Conservation (phyloP, 768 basidiomycete species). For the Termitomyces sp. region DNA sequence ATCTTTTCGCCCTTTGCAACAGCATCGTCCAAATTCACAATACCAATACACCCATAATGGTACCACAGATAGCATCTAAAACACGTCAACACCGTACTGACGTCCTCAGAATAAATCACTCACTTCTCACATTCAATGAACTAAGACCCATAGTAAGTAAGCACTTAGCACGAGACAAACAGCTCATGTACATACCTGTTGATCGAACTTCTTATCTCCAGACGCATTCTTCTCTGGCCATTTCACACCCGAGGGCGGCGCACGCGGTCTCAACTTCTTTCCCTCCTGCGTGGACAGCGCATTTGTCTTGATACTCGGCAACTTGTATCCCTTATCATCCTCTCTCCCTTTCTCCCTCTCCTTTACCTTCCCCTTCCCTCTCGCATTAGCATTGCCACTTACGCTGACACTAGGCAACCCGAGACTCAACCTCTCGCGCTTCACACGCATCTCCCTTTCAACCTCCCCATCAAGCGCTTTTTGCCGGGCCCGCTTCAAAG, state of each 20-base stretch:
- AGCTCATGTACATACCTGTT: slow-evolving; percentile 19
- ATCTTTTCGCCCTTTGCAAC: slow-evolving; percentile 23
- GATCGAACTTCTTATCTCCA: slow-evolving; percentile 21
- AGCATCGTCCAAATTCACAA: slow-evolving; percentile 26
- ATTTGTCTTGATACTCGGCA: slow-evolving; percentile 9
- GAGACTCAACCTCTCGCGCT: neutral
- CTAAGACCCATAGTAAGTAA: slow-evolving; percentile 20
- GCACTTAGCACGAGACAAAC: neutral
- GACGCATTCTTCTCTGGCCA: slow-evolving; percentile 23
- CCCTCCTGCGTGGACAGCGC: neutral
- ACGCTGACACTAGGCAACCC: neutral
- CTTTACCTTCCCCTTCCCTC: slow-evolving; percentile 8
- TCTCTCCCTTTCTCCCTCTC: slow-evolving; percentile 6
- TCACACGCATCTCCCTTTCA: neutral
- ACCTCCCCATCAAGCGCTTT: neutral
- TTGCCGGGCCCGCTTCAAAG: slow-evolving; percentile 25
- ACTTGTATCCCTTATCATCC: neutral
- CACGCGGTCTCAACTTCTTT: slow-evolving; percentile 7
- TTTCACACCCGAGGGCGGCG: slow-evolving; percentile 1
- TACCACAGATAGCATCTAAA: slow-evolving; percentile 41
- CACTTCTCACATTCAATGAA: slow-evolving; percentile 12
- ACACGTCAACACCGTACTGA: neutral
- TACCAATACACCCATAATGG: slow-evolving; percentile 46
- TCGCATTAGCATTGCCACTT: neutral
- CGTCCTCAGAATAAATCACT: neutral